These are phyloP conservation scores for Umbellularia californica DNA, from an alignment of 164 flowering plant species.

Conservation along the genomic window DNA sequence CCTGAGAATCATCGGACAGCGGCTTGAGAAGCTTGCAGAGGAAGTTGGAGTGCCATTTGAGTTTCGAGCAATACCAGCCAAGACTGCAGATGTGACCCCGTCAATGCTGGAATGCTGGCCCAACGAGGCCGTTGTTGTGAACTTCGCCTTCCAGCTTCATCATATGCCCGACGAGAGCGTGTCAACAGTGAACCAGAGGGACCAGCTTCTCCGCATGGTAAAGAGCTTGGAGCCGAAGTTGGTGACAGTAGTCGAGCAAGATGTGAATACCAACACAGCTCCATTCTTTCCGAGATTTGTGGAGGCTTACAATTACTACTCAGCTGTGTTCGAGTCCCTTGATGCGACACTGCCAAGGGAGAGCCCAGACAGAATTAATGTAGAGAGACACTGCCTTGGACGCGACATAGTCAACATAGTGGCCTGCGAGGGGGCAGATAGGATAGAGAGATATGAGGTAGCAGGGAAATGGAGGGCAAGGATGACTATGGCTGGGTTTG, in stretches of 20 bases:
- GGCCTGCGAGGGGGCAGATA: constrained; percentile 94
- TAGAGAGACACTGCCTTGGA: constrained; percentile 87
- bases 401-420: constrained; percentile 88
- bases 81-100: constrained; percentile 57
- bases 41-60: constrained; percentile 56
- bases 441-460: constrained; percentile 90
- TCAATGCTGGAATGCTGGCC: constrained; percentile 50
- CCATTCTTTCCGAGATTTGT: constrained; percentile 81
- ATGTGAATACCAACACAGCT: constrained; percentile 85
- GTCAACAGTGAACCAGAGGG: constrained; percentile 77
- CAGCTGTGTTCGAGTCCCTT: constrained; percentile 82
- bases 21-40: constrained; percentile 72
- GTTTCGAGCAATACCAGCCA: constrained; percentile 59
- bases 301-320: constrained; percentile 88
- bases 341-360: constrained; percentile 82
- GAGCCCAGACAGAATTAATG: constrained; percentile 86
- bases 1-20: constrained; percentile 57
- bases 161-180: constrained; percentile 99
- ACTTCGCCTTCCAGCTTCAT: constrained; percentile 96
- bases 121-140: constrained; percentile 72
- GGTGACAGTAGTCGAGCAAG: constrained; percentile 93
- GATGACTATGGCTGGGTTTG: constrained; percentile 95
- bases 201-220: constrained; percentile 85
- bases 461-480: constrained; percentile 98
- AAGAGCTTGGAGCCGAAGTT: constrained; percentile 81